Evolutionary conservation across 2,329 filamentous ascomycete species (phyloP), one percentile per base, ranked within the genome.

Genomic region (Colletotrichum aenigma): DNA sequence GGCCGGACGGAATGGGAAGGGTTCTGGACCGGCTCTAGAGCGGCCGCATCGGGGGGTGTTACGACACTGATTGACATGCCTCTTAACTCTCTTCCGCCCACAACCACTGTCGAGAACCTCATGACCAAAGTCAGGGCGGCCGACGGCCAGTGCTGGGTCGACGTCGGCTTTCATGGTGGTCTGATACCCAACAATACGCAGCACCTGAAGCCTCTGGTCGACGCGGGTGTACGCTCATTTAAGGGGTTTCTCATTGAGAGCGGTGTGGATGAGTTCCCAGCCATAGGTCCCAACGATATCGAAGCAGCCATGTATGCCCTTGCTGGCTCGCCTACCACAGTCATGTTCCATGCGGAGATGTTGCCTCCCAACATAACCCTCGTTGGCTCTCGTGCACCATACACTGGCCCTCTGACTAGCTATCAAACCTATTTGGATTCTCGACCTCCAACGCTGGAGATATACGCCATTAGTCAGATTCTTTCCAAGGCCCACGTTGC

Each of bases 311-410:
- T 99, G 91, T 87, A 88, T 30, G 94, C 94, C 66, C 90, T 99
- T 75, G 94, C 94, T 75, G 92, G 95, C 79, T 90, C 93, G 70
- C 91, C 95, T n/a, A 98, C 97, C 4, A 98, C 96, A 0, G 92
- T 98, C 80, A 98, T 99, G 96, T 99, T 99, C 87, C 97, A 99
- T 82, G 96, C 96, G 71, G 96, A 99, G 85, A 98, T 98, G 96
- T 93, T 97, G 10, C 96, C 96, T 18, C 94, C 95, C 15, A 94
- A 96, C 78, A 86, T 94, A 61, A 91, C 92, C 78, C 95, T 95
- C 0, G 94, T 96, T 3, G 94, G 94, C 67, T 95, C 97, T 83
- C 92, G 92, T 28, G 92, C 95, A 4, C 93, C 91, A 1, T 95
- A 95, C 7, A 88, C 90, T 36, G 95, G 95, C 12, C 92, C 93